These are phyloP conservation scores for Metschnikowia bowlesiae DNA, from an alignment of 805 yeast species.

Conservation along the genomic window DNA sequence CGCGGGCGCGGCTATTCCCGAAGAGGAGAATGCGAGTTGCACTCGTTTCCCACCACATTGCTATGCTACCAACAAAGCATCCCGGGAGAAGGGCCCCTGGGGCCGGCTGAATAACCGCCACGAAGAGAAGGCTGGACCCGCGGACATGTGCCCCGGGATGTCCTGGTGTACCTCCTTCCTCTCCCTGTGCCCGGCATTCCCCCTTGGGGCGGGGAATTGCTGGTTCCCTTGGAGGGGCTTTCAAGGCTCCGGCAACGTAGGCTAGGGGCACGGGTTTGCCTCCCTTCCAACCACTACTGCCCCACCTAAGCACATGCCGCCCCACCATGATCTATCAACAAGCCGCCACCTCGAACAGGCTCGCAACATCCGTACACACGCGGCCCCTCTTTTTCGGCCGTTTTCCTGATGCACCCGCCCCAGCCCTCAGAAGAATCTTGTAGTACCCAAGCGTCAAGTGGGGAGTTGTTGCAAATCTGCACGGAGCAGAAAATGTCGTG, in stretches of 20 bases:
- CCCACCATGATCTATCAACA: no score
- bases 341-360: no score
- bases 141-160: no score
- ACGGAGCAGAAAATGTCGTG: constrained; percentile 3
- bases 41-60: neutral
- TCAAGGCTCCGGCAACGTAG: neutral
- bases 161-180: neutral
- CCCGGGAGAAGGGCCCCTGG: neutral
- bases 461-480: constrained; percentile 4
- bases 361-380: no score
- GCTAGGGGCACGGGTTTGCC: neutral
- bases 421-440: neutral
- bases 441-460: neutral
- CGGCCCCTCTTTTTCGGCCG: neutral
- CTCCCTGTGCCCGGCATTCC: neutral
- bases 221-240: neutral
- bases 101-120: neutral
- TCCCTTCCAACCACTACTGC: neutral
- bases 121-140: neutral
- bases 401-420: neutral
- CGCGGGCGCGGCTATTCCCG: constrained; percentile 4
- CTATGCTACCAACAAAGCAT: constrained; percentile 1
- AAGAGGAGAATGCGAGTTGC: constrained; percentile 3
- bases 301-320: neutral
- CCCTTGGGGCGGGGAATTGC: no score